Conservation (phyloP, 192 early-diverging fungal genomes). For the Coemansia sp. region DNA sequence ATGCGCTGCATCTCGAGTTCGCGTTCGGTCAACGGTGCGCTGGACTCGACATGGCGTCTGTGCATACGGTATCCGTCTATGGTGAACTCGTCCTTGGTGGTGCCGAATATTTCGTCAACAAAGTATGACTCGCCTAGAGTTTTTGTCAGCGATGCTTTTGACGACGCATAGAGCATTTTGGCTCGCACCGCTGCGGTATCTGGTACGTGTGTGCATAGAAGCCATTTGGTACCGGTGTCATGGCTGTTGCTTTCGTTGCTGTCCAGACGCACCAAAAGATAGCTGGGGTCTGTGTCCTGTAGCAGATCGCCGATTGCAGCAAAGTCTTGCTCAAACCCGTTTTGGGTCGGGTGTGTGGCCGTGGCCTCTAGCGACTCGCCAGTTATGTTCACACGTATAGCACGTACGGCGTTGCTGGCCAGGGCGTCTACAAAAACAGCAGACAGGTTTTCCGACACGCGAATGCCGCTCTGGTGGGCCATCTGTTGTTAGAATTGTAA, state of each 20-base stretch:
- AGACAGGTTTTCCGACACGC: constrained; percentile 29
- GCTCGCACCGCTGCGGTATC: constrained; percentile 79
- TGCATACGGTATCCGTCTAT: constrained; percentile 33
- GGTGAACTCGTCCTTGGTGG: constrained; percentile 44
- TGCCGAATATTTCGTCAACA: constrained; percentile 81
- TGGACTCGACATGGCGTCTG: constrained; percentile 53
- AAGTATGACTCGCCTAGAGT: constrained; percentile 80
- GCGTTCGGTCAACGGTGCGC: constrained; percentile 80
- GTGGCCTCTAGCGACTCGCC: constrained; percentile 53
- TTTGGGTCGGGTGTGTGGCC: constrained; percentile 31
- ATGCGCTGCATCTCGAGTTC: constrained; percentile 73
- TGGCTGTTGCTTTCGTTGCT: constrained; percentile 32
- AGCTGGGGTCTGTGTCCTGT: constrained; percentile 59
- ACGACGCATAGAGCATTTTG: constrained; percentile 94
- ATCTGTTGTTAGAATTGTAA: constrained; percentile 7
- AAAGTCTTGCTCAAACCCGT: constrained; percentile 60
- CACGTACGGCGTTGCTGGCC: constrained; percentile 31
- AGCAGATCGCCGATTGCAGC: constrained; percentile 53
- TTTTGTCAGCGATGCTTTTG: constrained; percentile 74
- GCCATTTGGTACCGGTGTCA: constrained; percentile 53
- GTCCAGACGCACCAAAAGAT: constrained; percentile 67
- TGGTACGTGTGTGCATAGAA: constrained; percentile 77
- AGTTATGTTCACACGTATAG: constrained; percentile 53
- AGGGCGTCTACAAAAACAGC: constrained; percentile 23
- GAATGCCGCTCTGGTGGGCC: constrained; percentile 52